A percentile compares a stretch with the other conserved stretches of the same genome.
These are phyloP conservation scores for Coprinellus micaceus DNA, from an alignment of 768 basidiomycete genomes.

Conservation along the genomic window DNA sequence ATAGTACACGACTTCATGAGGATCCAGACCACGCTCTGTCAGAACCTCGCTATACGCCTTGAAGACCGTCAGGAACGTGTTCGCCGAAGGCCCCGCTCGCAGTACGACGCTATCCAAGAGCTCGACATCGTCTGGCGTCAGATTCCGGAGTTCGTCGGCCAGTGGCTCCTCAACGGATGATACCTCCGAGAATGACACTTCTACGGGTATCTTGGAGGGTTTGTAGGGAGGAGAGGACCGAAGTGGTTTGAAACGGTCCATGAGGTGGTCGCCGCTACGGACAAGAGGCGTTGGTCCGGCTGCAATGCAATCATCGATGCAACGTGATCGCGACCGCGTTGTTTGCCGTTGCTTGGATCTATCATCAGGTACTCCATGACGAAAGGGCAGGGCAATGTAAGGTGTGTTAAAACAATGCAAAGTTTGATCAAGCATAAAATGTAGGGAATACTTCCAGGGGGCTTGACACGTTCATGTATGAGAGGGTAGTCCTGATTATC, in stretches of 20 bases:
- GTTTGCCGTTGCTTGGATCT: neutral
- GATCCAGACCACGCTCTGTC: conserved; percentile 69
- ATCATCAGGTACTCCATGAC: neutral
- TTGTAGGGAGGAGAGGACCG: conserved; percentile 42
- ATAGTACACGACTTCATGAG: conserved; percentile 78
- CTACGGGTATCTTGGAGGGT: neutral
- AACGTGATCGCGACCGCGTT: neutral
- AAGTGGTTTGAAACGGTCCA: conserved; percentile 37
- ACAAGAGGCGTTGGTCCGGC: neutral
- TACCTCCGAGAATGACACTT: neutral
- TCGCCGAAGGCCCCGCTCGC: conserved; percentile 63
- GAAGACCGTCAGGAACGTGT: conserved; percentile 77
- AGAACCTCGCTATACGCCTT: conserved; percentile 82
- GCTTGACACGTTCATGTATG: too few relatives aligned
- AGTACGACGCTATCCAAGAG: conserved; percentile 73
- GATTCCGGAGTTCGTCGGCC: conserved; percentile 46
- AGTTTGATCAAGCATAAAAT: too few relatives aligned
- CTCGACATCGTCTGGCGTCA: conserved; percentile 56
- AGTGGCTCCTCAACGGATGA: conserved; percentile 3
- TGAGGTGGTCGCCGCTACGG: neutral
- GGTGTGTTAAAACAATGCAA: too few relatives aligned
- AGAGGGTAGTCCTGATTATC: too few relatives aligned
- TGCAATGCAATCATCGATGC: too few relatives aligned
- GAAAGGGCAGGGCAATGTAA: too few relatives aligned
- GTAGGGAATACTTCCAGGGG: too few relatives aligned